Base-by-base conservation (phyloP, 805 yeast genomes). In the Lipomyces japonicus region DNA sequence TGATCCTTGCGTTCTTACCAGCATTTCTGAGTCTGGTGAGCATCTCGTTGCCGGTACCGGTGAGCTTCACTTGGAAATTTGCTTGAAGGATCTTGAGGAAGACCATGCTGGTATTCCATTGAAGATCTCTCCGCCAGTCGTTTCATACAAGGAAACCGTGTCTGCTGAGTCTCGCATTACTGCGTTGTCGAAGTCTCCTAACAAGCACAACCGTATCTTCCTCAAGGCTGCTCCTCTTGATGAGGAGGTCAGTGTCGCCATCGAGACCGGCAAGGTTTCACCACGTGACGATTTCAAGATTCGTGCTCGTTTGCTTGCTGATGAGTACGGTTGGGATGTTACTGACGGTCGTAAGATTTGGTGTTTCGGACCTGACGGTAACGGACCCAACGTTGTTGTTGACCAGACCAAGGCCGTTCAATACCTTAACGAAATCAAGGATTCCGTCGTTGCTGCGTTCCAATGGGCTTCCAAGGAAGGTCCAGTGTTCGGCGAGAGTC, bases 361-460 rank as follows among this genome's bases (percentile, higher is more conserved):
- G 98, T 88, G 96, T 86, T 91, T 91, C 89, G 98, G 98, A 80
- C 97, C 98, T 74, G 98, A 91, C 72, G 97, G 97, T 77, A 83
- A 79, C 75, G 98, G 98, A 78, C 90, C 98, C 70, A 91, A 91
- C 81, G 76, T 93, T 71, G 97, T 91, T 71, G 95, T 91, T 76
- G 98, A 91, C 81, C 97, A 90, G 79, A 91, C 97, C 71, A 91
- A 91, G 91, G 98, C 98, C 71, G 97, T 91, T 61, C 97, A 93
- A 81, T 91, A 90, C 89, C 84, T 91, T 79, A 75, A 80, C 75
- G 98, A 91, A 82, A 93, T 93, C 83, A 91, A 91, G 87, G 98
- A 91, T 78, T 91, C 95, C 71, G 96, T 90, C 71, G 96, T 89
- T 71, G 93, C 98, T 73, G 97, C 96, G 74, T 91, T 91, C 97